Evolutionary conservation across 1,139 yeast species (phyloP).

Genomic region (Protomyces inundatus): DNA sequence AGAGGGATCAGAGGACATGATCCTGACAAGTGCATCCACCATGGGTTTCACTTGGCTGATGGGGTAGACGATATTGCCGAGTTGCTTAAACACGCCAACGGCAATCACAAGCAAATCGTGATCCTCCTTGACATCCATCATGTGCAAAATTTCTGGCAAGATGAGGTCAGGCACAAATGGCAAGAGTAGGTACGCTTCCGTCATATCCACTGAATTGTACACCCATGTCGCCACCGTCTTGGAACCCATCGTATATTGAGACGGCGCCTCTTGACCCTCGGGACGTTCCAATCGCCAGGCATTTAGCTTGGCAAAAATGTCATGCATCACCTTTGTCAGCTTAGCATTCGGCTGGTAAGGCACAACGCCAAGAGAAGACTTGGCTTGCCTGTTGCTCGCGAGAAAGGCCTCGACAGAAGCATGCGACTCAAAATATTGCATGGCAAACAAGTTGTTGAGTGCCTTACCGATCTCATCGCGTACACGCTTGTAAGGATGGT

Average conservation of each 20-base stretch:
- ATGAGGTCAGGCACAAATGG: constrained; percentile 45
- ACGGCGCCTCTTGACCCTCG: constrained; percentile 29
- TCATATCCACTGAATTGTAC: constrained; percentile 29
- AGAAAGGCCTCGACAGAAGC: constrained; percentile 47
- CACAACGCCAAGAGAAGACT: constrained; percentile 11
- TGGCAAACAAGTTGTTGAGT: constrained; percentile 53
- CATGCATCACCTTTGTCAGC: constrained; percentile 38
- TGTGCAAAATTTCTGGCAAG: constrained; percentile 64
- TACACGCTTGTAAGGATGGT: constrained; percentile 42
- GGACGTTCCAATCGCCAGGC: constrained; percentile 40
- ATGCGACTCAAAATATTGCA: constrained; percentile 51
- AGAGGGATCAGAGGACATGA: constrained; percentile 46
- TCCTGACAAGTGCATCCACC: constrained; percentile 49
- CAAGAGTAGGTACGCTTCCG: constrained; percentile 26
- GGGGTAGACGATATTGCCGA: constrained; percentile 58
- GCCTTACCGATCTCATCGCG: constrained; percentile 67
- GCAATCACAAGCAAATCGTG: constrained; percentile 65
- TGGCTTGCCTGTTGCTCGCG: constrained; percentile 37
- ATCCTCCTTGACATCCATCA: constrained; percentile 72
- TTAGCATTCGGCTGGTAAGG: constrained; percentile 33
- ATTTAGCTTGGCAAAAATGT: constrained; percentile 47
- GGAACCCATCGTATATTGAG: constrained; percentile 32
- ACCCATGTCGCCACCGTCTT: constrained; percentile 34
- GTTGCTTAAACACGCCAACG: constrained; percentile 48
- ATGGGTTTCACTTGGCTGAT: constrained; percentile 45